Percentiles rank a stretch among this genome's conserved stretches.
Evolutionary conservation across 2,329 filamentous ascomycete genomes (phyloP).

Genomic region (Diaporthe nobilis): DNA sequence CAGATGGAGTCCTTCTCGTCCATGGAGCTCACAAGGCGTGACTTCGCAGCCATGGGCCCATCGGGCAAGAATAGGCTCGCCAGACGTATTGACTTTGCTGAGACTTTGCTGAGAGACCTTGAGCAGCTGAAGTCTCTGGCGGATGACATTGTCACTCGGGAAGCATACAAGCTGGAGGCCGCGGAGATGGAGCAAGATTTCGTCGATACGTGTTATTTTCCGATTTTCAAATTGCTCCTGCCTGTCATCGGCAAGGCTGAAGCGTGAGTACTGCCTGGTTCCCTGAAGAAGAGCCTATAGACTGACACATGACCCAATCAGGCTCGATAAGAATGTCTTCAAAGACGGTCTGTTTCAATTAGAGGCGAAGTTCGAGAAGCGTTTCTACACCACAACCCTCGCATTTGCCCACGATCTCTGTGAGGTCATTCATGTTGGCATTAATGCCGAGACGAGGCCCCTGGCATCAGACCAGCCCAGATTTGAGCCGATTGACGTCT

Average conservation of each 20-base stretch:
- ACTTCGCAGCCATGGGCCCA: slow-evolving; percentile 95
- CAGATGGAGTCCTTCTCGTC: slow-evolving; percentile 97
- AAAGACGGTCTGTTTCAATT: slow-evolving; percentile 64
- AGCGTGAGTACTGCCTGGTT: slow-evolving; percentile 71
- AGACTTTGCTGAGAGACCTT: slow-evolving; percentile 81
- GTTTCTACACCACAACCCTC: slow-evolving; percentile 71
- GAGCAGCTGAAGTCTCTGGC: slow-evolving; percentile 81
- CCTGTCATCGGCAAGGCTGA: slow-evolving; percentile 86
- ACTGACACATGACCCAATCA: slow-evolving; percentile 58
- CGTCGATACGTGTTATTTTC: slow-evolving; percentile 93
- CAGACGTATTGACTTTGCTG: slow-evolving; percentile 89
- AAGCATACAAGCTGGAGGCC: slow-evolving; percentile 82
- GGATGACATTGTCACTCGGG: slow-evolving; percentile 79
- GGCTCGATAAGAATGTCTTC: slow-evolving; percentile 76
- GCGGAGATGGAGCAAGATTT: slow-evolving; percentile 83
- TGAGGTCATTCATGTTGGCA: slow-evolving; percentile 66
- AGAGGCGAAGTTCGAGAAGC: slow-evolving; percentile 65
- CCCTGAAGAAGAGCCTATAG: slow-evolving; percentile 38
- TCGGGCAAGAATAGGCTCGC: slow-evolving; percentile 83
- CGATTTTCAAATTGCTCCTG: slow-evolving; percentile 81
- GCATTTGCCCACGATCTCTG: slow-evolving; percentile 71
- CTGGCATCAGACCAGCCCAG: slow-evolving; percentile 47
- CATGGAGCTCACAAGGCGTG: slow-evolving; percentile 95
- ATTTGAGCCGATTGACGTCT: slow-evolving; percentile 60
- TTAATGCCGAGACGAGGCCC: slow-evolving; percentile 59